Percentiles rank a stretch among this genome's conserved stretches.
These are phyloP conservation scores for Melanomma pulvis-pyrius DNA, from an alignment of 495 filamentous ascomycete genomes.

Conservation along the genomic window DNA sequence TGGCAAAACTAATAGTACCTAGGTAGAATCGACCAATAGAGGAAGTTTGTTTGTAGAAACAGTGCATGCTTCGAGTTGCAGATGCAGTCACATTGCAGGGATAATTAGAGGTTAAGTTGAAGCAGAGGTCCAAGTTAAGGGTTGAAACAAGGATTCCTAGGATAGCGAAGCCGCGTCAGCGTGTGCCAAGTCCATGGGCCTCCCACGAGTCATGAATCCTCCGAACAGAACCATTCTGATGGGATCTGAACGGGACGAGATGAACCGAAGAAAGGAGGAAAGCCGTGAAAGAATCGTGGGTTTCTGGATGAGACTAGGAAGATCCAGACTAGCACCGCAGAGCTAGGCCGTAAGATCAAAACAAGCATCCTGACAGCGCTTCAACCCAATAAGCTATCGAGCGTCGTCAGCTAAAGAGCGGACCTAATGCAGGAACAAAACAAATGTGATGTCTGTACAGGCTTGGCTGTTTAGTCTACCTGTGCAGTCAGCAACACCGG, in stretches of 20 bases:
- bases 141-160: not conserved
- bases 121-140: not conserved
- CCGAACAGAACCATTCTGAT: not conserved
- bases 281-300: not conserved
- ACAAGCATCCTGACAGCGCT: slow-evolving; percentile 8
- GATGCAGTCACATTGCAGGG: not conserved
- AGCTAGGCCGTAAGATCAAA: not conserved
- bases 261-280: not conserved
- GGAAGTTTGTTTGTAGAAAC: not conserved
- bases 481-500: not conserved
- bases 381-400: not conserved
- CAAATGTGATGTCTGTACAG: not conserved
- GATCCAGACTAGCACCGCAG: not conserved
- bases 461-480: not conserved
- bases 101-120: not conserved
- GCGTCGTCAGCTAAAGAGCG: slow-evolving; percentile 5
- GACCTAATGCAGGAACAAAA: slow-evolving; percentile 5
- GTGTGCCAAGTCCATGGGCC: not conserved
- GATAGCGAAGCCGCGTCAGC: not conserved
- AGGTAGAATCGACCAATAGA: not conserved
- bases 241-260: not conserved
- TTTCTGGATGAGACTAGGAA: not conserved
- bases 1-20: not conserved
- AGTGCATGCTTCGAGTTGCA: too few relatives aligned
- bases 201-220: slow-evolving; percentile 4